A percentile compares a stretch with the other conserved stretches of the same genome.
These are phyloP conservation scores for Cyberlindnera maritima DNA, from an alignment of 805 yeast species.

Conservation along the genomic window DNA sequence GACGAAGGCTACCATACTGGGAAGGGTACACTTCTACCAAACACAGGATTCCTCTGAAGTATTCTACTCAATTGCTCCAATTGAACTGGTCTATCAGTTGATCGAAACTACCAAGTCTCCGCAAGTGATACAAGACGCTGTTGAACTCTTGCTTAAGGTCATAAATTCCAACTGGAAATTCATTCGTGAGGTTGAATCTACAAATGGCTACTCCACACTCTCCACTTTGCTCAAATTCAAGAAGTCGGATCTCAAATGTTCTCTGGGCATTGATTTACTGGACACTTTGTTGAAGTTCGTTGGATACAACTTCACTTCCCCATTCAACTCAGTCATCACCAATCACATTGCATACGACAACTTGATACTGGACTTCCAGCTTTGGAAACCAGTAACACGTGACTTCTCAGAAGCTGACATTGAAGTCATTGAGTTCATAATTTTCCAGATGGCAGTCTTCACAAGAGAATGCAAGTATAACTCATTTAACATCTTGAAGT, in stretches of 20 bases:
- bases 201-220: conserved; percentile 59
- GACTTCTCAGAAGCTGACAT: conserved; percentile 25
- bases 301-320: conserved; percentile 53
- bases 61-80: conserved; percentile 46
- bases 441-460: conserved; percentile 58
- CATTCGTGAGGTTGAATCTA: conserved; percentile 54
- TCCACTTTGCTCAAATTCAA: conserved; percentile 51
- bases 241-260: conserved; percentile 24
- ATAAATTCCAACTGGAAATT: conserved; percentile 49
- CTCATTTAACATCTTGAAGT: conserved; percentile 48
- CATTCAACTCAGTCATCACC: conserved; percentile 53
- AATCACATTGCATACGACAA: conserved; percentile 56
- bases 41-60: conserved; percentile 15
- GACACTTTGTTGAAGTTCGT: conserved; percentile 47
- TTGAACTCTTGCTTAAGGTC: conserved; percentile 41
- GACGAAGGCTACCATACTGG: conserved; percentile 3
- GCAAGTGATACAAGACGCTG: conserved; percentile 31
- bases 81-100: conserved; percentile 42
- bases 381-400: conserved; percentile 41
- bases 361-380: conserved; percentile 60
- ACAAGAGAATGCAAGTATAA: conserved; percentile 50
- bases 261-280: conserved; percentile 41
- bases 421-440: conserved; percentile 49
- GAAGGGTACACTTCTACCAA: conserved; percentile 11
- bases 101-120: conserved; percentile 43